A percentile compares a stretch with the other conserved stretches of the same genome.
Conservation (phyloP, 306 rosid genomes). For the Dalbergia cultrata region DNA sequence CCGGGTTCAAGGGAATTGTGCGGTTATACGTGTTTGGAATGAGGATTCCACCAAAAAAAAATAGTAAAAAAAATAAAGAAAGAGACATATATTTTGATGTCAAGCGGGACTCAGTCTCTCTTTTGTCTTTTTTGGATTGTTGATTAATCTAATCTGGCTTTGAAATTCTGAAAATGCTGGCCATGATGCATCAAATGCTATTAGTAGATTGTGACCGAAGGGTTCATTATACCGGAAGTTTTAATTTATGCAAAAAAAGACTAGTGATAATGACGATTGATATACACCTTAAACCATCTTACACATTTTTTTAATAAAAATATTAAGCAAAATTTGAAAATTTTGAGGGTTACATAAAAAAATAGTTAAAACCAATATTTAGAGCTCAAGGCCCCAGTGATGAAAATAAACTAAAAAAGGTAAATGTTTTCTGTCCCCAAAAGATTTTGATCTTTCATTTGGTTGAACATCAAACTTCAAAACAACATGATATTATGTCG, state of each 20-base stretch:
- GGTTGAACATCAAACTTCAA: conserved; percentile 18
- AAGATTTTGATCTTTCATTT: conserved; percentile 37
- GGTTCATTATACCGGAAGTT: conserved; percentile 35
- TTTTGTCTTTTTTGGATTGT: conserved; percentile 46
- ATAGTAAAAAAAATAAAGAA: conserved; percentile 16
- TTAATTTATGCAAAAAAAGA: conserved; percentile 19
- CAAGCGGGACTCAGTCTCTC: conserved; percentile 11
- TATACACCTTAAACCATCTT: conserved; percentile 31
- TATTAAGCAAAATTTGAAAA: background rate
- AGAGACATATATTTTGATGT: conserved; percentile 30
- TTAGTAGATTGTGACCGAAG: conserved; percentile 42
- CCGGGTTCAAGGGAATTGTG: conserved; percentile 28
- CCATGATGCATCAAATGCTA: conserved; percentile 42
- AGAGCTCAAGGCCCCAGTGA: background rate
- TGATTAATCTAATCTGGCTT: conserved; percentile 41
- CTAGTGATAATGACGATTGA: conserved; percentile 42
- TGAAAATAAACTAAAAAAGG: background rate
- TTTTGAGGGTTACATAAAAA: background rate
- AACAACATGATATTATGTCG: conserved; percentile 1
- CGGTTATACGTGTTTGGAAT: conserved; percentile 42
- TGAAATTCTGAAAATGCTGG: conserved; percentile 51
- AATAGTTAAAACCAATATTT: background rate
- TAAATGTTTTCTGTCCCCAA: conserved; percentile 12
- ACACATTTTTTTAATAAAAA: background rate
- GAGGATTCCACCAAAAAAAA: background rate